Evolutionary conservation across 352 stramenopile species (phyloP).

Genomic region (Blastocystis hominis): DNA sequence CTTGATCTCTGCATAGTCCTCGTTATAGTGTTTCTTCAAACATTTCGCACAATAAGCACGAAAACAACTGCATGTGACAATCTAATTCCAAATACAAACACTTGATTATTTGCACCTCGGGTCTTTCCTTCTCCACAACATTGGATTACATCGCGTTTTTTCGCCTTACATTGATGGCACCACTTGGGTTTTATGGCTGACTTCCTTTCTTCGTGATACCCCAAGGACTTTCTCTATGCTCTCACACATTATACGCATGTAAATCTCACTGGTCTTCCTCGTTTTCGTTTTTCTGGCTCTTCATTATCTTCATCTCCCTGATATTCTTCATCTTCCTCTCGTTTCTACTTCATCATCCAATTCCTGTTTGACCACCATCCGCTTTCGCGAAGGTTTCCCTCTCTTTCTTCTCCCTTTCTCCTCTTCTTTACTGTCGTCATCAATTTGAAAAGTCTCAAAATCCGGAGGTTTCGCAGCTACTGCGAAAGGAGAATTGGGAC

Average conservation of each 20-base stretch:
- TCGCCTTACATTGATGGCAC: slow-evolving; percentile 56
- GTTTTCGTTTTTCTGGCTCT: neutral
- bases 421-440: neutral
- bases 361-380: neutral
- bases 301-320: neutral
- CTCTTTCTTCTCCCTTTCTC: neutral
- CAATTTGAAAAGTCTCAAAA: neutral
- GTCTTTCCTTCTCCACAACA: slow-evolving; percentile 49
- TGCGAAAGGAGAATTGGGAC: slow-evolving; percentile 21
- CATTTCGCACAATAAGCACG: slow-evolving; percentile 52
- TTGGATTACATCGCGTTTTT: slow-evolving; percentile 56
- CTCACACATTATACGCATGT: neutral
- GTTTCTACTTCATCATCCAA: neutral
- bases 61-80: slow-evolving; percentile 26
- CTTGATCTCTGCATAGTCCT: slow-evolving; percentile 56
- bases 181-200: slow-evolving; percentile 22
- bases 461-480: neutral
- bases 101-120: slow-evolving; percentile 32
- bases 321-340: slow-evolving; percentile 37
- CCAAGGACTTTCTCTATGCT: neutral
- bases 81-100: neutral
- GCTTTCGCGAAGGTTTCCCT: no score
- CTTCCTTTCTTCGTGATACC: neutral
- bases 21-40: slow-evolving; percentile 55
- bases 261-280: neutral